Conservation (phyloP, 495 filamentous ascomycete species). For the Talaromyces trachyspermus region DNA sequence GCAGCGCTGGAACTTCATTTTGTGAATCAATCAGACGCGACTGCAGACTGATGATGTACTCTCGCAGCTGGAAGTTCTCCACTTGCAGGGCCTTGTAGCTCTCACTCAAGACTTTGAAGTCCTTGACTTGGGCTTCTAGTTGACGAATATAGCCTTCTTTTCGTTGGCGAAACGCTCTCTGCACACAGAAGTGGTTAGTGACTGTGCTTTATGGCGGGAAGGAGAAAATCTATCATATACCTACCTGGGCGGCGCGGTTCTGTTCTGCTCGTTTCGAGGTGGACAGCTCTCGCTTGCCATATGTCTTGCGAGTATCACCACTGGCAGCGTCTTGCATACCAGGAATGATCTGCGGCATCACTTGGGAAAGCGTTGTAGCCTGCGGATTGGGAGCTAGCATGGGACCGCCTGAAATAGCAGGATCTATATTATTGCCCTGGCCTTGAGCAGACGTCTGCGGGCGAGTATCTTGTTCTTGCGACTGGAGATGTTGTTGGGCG, state of each 20-base stretch:
- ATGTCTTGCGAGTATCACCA: conserved; percentile 38
- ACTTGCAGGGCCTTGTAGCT: conserved; percentile 65
- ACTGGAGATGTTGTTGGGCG: conserved; percentile 36
- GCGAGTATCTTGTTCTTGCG: conserved; percentile 31
- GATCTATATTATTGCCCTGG: conserved; percentile 42
- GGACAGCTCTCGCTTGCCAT: conserved; percentile 81
- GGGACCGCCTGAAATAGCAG: conserved; percentile 40
- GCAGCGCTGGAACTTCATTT: conserved; percentile 77
- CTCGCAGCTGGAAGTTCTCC: conserved; percentile 84
- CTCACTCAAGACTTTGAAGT: conserved; percentile 60
- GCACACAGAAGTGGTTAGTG: conserved; percentile 16
- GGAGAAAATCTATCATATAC: too few relatives aligned
- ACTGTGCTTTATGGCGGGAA: too few relatives aligned
- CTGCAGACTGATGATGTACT: conserved; percentile 88
- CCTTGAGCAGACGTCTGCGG: conserved; percentile 38
- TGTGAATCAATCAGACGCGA: conserved; percentile 77
- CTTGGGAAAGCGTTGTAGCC: conserved; percentile 7
- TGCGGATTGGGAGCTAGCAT: conserved; percentile 25
- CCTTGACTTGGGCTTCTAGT: conserved; percentile 83
- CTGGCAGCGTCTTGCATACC: conserved; percentile 28
- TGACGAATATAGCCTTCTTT: conserved; percentile 98
- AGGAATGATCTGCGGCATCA: conserved; percentile 20
- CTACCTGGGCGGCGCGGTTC: conserved; percentile 93
- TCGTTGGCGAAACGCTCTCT: conserved; percentile 95
- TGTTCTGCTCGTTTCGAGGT: conserved; percentile 94